Percentiles rank a stretch among this genome's conserved stretches.
Evolutionary conservation across 345 rosid genomes (phyloP).

Genomic region (Populus nigra): DNA sequence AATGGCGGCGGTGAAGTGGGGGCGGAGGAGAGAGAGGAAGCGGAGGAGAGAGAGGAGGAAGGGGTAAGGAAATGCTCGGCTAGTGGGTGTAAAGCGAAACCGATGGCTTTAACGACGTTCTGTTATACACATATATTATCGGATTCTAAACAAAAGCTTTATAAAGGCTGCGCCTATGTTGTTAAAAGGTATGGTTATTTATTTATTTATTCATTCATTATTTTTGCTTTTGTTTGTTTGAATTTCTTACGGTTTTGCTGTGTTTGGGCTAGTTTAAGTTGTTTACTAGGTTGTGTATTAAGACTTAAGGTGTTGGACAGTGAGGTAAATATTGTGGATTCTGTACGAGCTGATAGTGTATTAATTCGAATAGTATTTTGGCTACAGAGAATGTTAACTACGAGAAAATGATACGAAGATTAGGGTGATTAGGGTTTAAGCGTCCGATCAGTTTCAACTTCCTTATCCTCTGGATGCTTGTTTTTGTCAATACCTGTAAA

Average conservation of each 20-base stretch:
- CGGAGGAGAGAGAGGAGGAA: slow-evolving; percentile 13
- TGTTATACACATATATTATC: slow-evolving; percentile 39
- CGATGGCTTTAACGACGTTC: slow-evolving; percentile 45
- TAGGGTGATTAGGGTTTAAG: neutral
- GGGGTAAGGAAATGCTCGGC: slow-evolving; percentile 23
- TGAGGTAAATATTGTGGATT: neutral
- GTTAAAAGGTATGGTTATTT: slow-evolving; percentile 34
- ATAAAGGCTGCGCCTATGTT: slow-evolving; percentile 33
- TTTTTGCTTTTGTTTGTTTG: no score
- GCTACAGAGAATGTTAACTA: neutral
- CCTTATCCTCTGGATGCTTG: neutral
- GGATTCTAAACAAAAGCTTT: slow-evolving; percentile 44
- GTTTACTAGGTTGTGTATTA: neutral
- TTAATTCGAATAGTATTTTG: neutral
- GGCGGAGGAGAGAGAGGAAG: slow-evolving; percentile 9
- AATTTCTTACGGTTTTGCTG: neutral
- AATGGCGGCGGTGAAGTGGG: neutral
- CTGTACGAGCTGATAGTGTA: neutral
- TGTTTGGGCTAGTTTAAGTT: no score
- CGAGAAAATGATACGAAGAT: neutral
- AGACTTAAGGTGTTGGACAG: neutral
- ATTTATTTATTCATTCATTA: neutral
- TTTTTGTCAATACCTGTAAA: neutral
- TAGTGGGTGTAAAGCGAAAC: slow-evolving; percentile 33
- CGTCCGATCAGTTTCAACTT: neutral